Evolutionary conservation across 306 rosid species (phyloP).

Genomic region (Leucaena leucocephala): DNA sequence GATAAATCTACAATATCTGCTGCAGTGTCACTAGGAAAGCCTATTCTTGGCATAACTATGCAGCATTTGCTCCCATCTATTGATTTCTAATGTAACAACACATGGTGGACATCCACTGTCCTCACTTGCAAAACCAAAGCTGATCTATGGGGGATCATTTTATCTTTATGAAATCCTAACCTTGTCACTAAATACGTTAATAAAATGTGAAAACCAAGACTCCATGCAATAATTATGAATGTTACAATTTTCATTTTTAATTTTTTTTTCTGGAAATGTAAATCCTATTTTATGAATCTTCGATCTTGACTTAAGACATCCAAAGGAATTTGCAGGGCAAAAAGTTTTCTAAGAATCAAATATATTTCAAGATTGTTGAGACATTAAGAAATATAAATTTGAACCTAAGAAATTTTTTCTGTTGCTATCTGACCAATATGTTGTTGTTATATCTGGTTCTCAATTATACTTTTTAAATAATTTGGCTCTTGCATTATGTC

Average conservation of each 20-base stretch:
- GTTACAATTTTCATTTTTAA: background rate
- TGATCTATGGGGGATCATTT: background rate
- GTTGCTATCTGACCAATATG: constrained; percentile 4
- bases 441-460: background rate
- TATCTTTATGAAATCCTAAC: background rate
- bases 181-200: background rate
- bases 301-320: constrained; percentile 8
- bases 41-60: background rate
- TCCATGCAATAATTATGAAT: background rate
- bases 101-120: constrained; percentile 2
- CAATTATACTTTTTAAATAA: background rate
- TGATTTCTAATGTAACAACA: background rate
- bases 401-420: constrained; percentile 13
- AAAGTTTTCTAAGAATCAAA: background rate
- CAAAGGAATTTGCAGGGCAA: background rate
- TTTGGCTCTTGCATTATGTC: background rate
- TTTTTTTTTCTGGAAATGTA: background rate
- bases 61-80: background rate
- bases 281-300: background rate
- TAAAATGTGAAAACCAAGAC: background rate
- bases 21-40: background rate
- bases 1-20: background rate
- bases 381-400: constrained; percentile 3
- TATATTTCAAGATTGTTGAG: background rate
- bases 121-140: background rate